These are phyloP conservation scores for Saccharomycopsis sp. DNA, from an alignment of 805 yeast species.

Conservation along the genomic window DNA sequence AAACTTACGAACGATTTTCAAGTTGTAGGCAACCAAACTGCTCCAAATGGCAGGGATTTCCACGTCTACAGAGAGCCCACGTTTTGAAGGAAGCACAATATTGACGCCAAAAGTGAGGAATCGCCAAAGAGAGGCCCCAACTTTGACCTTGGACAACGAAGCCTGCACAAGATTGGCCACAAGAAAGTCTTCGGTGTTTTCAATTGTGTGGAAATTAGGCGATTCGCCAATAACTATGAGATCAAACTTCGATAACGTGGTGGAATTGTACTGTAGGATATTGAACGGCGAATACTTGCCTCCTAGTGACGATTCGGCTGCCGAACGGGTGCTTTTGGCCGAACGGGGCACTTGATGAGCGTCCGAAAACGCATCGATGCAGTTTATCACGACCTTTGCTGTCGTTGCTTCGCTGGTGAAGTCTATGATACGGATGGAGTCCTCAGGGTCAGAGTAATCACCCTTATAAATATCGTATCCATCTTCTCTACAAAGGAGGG, in stretches of 20 bases:
- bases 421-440: constrained; percentile 8
- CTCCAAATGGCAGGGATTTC: constrained; percentile 54
- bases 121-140: constrained; percentile 20
- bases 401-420: constrained; percentile 10
- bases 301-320: constrained; percentile 52
- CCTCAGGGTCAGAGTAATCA: no score
- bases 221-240: constrained; percentile 43
- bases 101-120: constrained; percentile 24
- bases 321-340: constrained; percentile 27
- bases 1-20: constrained; percentile 25
- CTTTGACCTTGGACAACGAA: constrained; percentile 9
- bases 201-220: constrained; percentile 4
- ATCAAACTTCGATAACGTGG: constrained; percentile 39
- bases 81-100: constrained; percentile 35
- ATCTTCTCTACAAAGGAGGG: constrained; percentile 23
- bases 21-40: constrained; percentile 49
- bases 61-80: constrained; percentile 42
- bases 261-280: constrained; percentile 37
- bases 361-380: constrained; percentile 39
- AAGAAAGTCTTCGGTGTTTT: constrained; percentile 23
- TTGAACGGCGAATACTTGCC: constrained; percentile 43
- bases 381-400: constrained; percentile 31
- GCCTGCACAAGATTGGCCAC: constrained; percentile 20
- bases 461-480: neutral
- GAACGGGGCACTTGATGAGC: constrained; percentile 48